These are phyloP conservation scores for Lepraria neglecta DNA, from an alignment of 495 filamentous ascomycete species.

Conservation along the genomic window DNA sequence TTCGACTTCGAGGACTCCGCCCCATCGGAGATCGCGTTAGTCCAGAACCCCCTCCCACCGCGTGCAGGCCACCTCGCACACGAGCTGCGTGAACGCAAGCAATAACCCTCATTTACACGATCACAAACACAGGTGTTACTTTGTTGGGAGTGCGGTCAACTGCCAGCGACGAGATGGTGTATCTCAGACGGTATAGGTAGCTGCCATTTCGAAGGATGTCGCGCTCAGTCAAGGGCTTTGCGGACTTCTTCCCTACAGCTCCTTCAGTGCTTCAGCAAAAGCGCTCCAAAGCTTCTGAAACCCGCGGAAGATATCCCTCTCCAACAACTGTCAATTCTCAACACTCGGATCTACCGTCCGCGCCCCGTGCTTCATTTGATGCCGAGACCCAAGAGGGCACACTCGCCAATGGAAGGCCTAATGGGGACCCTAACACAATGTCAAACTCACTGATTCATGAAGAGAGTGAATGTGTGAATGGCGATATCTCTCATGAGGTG, in stretches of 20 bases:
- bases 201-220: conserved; percentile 50
- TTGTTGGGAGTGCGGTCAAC: background rate
- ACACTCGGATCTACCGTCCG: conserved; percentile 6
- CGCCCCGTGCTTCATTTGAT: conserved; percentile 12
- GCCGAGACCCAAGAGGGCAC: conserved; percentile 4
- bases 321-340: conserved; percentile 30
- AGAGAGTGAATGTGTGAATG: conserved; percentile 52
- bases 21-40: conserved; percentile 16
- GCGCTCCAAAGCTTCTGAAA: conserved; percentile 41
- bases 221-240: conserved; percentile 76
- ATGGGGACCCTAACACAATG: conserved; percentile 10
- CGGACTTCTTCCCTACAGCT: conserved; percentile 84
- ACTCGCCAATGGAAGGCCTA: conserved; percentile 10
- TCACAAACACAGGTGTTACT: background rate
- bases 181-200: conserved; percentile 21
- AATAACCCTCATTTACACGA: background rate
- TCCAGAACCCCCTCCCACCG: conserved; percentile 19
- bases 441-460: conserved; percentile 36
- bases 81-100: conserved; percentile 6
- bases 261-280: conserved; percentile 59
- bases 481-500: conserved; percentile 56
- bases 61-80: conserved; percentile 17
- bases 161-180: conserved; percentile 20
- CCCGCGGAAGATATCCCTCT: conserved; percentile 37
- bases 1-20: background rate